A percentile compares a stretch with the other conserved stretches of the same genome.
phyloP scores from a whole-genome alignment of 164 flowering plant genomes.

The Paratinospora sagittata region DNA sequence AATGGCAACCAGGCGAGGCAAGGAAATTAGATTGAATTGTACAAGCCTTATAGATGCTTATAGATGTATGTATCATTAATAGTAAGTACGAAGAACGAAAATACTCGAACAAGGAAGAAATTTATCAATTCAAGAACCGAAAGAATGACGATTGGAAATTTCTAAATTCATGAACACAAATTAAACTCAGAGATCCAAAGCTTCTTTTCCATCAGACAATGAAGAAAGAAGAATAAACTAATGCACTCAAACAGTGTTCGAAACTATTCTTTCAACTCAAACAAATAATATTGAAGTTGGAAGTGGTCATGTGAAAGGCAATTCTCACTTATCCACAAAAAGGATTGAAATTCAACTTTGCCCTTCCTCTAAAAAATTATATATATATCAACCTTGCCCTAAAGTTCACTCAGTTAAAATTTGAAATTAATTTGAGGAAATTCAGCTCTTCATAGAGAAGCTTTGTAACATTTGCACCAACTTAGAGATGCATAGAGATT shows the following conservation, averaged over 20 bases:
- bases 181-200: background rate
- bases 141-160: no score
- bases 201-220: background rate
- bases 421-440: no score
- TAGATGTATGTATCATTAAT: background rate
- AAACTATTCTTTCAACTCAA: background rate
- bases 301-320: background rate
- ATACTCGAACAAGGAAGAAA: background rate
- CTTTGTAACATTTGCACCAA: background rate
- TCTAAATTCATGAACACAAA: background rate
- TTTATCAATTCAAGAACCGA: background rate
- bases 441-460: background rate
- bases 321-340: no score
- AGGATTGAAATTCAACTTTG: background rate
- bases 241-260: background rate
- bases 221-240: background rate
- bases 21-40: conserved; percentile 2
- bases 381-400: no score
- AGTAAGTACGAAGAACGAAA: no score
- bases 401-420: no score
- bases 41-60: background rate
- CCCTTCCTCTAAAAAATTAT: no score
- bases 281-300: background rate
- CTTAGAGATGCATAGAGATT: no score
- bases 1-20: conserved; percentile 10